Conservation (phyloP, 176 grass and related monocot genomes). For the Saccharum spontaneum region DNA sequence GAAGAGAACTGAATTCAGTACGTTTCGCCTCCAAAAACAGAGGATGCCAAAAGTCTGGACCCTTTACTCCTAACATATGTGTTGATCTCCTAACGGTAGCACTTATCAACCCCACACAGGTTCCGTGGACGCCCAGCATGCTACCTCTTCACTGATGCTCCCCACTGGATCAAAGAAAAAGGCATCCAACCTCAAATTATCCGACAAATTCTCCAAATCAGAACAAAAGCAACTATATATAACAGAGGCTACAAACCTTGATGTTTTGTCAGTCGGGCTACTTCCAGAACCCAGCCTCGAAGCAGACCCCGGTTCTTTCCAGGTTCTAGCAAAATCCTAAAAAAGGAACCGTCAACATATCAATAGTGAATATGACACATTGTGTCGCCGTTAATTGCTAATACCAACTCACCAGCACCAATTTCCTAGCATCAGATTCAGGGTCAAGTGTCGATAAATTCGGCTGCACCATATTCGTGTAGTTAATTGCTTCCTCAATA, state of each 20-base stretch:
- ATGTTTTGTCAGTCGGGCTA: not conserved
- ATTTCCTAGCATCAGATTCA: not conserved
- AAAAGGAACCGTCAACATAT: not conserved
- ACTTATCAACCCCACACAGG: not conserved
- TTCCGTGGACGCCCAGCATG: not conserved
- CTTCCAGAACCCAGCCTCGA: not conserved
- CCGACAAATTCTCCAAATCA: not conserved
- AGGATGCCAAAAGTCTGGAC: not conserved
- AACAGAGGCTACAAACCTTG: not conserved
- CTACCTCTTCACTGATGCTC: not conserved
- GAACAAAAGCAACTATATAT: slow-evolving; percentile 7
- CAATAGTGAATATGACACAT: not conserved
- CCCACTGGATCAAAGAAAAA: not conserved
- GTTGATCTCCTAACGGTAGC: not conserved
- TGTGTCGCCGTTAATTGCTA: not conserved
- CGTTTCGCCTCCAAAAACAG: not conserved
- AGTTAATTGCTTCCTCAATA: not conserved
- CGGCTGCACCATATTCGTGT: not conserved
- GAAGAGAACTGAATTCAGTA: not conserved
- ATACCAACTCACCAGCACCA: not conserved
- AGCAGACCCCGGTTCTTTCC: not conserved
- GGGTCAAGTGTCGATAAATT: not conserved
- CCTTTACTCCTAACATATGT: not conserved
- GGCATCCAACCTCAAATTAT: not conserved
- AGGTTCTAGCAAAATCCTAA: slow-evolving; percentile 1